Conservation (phyloP, 1,284 basidiomycete species). For the Pyrrhoderma noxium region DNA sequence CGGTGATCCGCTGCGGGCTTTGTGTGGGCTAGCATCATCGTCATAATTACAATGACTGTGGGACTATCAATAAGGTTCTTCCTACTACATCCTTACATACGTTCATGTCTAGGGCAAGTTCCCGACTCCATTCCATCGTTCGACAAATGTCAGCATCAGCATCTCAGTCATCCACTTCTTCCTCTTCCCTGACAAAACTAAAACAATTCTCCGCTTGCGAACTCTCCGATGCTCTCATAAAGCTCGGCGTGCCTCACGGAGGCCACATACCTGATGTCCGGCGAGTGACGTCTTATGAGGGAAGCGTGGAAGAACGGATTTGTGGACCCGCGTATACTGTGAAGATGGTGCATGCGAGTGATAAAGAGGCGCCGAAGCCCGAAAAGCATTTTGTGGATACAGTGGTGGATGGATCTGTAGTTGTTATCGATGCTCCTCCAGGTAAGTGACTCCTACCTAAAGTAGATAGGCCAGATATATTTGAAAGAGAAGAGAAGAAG, state of each 20-base stretch:
- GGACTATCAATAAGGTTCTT: no score
- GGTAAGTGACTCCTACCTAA: slow-evolving; percentile 36
- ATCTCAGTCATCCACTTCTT: not conserved
- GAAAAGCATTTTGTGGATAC: slow-evolving; percentile 82
- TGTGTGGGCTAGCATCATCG: no score
- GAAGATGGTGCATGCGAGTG: slow-evolving; percentile 67
- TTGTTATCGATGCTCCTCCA: slow-evolving; percentile 74
- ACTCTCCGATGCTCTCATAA: slow-evolving; percentile 87
- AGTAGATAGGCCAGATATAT: not conserved
- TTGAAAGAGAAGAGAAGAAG: not conserved
- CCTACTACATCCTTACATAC: no score
- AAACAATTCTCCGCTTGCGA: slow-evolving; percentile 64
- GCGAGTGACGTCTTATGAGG: slow-evolving; percentile 80
- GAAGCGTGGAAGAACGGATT: slow-evolving; percentile 32
- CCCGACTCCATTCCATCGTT: not conserved
- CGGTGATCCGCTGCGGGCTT: no score
- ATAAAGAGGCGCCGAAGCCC: slow-evolving; percentile 60
- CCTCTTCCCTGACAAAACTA: slow-evolving; percentile 25
- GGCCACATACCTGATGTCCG: slow-evolving; percentile 81
- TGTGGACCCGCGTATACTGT: slow-evolving; percentile 86
- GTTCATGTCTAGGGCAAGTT: no score
- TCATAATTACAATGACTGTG: no score
- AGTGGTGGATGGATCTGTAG: slow-evolving; percentile 55
- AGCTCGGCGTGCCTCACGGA: slow-evolving; percentile 69
- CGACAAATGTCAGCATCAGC: slow-evolving; percentile 13